A percentile compares a stretch with the other conserved stretches of the same genome.
Evolutionary conservation across 768 basidiomycete genomes (phyloP).

Genomic region (Phaffia australis): DNA sequence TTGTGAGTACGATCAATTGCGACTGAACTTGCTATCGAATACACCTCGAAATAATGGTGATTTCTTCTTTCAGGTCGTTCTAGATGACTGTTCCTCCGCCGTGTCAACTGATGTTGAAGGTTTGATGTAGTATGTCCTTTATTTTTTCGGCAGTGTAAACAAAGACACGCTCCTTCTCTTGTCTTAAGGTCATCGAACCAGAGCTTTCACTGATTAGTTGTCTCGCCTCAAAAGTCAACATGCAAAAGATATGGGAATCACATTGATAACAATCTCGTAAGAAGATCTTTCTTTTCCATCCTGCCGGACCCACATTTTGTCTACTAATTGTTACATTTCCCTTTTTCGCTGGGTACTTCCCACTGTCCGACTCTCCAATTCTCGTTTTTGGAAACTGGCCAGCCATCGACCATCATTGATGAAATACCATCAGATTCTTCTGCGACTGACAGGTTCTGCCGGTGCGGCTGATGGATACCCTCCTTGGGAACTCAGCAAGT

Average conservation of each 20-base stretch:
- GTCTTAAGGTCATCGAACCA: too few relatives aligned
- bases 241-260: constrained; percentile 76
- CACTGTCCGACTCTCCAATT: neutral
- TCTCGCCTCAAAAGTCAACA: constrained; percentile 45
- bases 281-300: constrained; percentile 7
- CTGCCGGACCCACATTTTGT: neutral
- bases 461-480: constrained; percentile 37
- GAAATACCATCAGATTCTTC: constrained; percentile 78
- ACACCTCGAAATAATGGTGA: too few relatives aligned
- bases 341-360: neutral
- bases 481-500: constrained; percentile 55
- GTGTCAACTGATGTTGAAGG: constrained; percentile 95
- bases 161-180: too few relatives aligned
- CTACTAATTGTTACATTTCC: constrained; percentile 30
- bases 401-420: constrained; percentile 58
- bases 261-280: constrained; percentile 76
- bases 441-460: constrained; percentile 64
- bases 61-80: constrained; percentile 24
- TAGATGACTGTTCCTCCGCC: constrained; percentile 80
- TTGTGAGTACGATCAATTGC: constrained; percentile 13
- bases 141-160: too few relatives aligned
- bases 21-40: too few relatives aligned
- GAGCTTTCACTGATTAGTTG: too few relatives aligned
- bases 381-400: neutral
- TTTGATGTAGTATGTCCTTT: constrained; percentile 54